A percentile compares a stretch with the other conserved stretches of the same genome.
Evolutionary conservation across 2,329 filamentous ascomycete species (phyloP).

Genomic region (Fusarium udum): DNA sequence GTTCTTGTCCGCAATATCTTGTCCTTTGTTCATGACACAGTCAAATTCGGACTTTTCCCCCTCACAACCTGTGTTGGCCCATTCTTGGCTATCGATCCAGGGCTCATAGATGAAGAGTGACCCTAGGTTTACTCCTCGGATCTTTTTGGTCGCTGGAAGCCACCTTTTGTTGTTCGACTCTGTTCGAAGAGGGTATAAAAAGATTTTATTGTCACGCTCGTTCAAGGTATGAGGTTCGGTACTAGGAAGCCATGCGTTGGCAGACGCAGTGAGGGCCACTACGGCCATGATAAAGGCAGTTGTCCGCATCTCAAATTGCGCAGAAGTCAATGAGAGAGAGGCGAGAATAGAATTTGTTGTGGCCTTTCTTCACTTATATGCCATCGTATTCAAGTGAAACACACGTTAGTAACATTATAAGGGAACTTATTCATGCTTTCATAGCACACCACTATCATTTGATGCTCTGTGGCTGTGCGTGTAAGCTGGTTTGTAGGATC

Average conservation of each 20-base stretch:
- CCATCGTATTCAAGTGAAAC: neutral
- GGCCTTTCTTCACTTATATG: neutral
- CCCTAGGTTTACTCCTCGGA: conserved; percentile 65
- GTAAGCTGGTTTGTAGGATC: neutral
- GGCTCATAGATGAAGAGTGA: conserved; percentile 63
- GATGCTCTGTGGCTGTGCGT: neutral
- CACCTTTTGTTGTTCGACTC: conserved; percentile 14
- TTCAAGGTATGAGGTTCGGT: neutral
- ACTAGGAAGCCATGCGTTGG: conserved; percentile 35
- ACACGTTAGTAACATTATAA: neutral
- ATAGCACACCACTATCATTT: neutral
- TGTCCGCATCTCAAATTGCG: conserved; percentile 11
- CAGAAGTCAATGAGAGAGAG: neutral
- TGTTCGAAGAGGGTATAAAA: neutral
- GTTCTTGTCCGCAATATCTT: conserved; percentile 55
- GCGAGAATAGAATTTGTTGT: neutral
- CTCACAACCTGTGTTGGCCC: conserved; percentile 59
- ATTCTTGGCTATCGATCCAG: conserved; percentile 60
- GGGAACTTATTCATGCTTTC: neutral
- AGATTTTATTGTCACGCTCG: conserved; percentile 12
- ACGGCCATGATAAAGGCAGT: conserved; percentile 13
- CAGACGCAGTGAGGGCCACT: conserved; percentile 21
- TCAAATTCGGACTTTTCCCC: conserved; percentile 61
- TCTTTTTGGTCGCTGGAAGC: conserved; percentile 47
- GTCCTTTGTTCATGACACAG: conserved; percentile 60